Conservation (phyloP, 2,329 filamentous ascomycete species). For the Pseudomassariella vexata region DNA sequence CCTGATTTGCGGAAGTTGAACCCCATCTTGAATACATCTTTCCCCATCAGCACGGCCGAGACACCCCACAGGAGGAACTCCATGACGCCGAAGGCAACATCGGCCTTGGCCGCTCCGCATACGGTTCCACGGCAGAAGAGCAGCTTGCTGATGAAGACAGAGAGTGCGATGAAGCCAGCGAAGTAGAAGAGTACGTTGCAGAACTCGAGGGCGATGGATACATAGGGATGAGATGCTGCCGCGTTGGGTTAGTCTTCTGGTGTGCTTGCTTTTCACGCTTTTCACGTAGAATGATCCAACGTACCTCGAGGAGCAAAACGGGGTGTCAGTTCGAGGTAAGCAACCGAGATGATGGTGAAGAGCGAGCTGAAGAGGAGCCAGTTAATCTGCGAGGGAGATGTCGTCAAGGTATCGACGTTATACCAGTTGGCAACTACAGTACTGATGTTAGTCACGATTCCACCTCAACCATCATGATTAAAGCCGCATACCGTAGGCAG, state of each 20-base stretch:
- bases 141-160: constrained; percentile 49
- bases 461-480: not conserved
- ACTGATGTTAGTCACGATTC: not conserved
- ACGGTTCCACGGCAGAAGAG: constrained; percentile 52
- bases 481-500: constrained; percentile 38
- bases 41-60: constrained; percentile 38
- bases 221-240: constrained; percentile 41
- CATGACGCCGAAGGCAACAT: constrained; percentile 47
- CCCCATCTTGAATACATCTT: constrained; percentile 41
- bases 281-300: too few relatives aligned
- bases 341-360: constrained; percentile 48
- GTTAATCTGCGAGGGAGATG: constrained; percentile 51
- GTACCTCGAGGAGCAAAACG: constrained; percentile 37
- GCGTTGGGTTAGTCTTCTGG: not conserved
- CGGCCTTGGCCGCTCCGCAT: constrained; percentile 49
- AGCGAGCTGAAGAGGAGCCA: constrained; percentile 51
- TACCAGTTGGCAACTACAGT: constrained; percentile 54
- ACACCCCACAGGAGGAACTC: constrained; percentile 48
- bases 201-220: constrained; percentile 41
- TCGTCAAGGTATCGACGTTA: constrained; percentile 45
- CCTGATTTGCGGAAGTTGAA: constrained; percentile 17
- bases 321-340: constrained; percentile 46
- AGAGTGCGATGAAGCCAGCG: constrained; percentile 52
- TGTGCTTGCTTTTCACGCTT: not conserved
- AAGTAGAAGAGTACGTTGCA: constrained; percentile 53